Base-by-base conservation (phyloP, 139 green algal species). In the Micractinium sp. region DNA sequence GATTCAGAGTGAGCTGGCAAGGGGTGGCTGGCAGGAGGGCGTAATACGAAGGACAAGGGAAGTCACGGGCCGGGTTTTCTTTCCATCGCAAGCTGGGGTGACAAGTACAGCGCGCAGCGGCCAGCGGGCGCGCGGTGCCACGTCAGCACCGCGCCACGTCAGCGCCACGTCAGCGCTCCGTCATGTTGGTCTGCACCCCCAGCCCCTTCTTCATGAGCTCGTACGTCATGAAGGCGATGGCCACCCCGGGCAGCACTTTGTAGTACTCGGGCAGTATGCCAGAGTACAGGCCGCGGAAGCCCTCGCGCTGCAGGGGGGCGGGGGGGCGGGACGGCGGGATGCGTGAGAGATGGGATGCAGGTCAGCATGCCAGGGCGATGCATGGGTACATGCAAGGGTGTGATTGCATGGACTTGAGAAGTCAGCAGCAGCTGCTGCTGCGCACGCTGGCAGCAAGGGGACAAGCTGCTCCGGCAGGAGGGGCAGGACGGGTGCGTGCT, bases 241-340 rank as follows among this genome's bases (percentile, higher is more conserved):
- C 95, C 56, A 99, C 97, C 2, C 97, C 97, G 0, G 97, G 97
- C 29, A 98, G 81, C 69, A 87, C 97, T 90, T 99, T 99, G 90
- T 91, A 94, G 87, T 98, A 99, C 89, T 99, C 97, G 0, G 97
- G 93, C 0, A 97, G 56, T 73, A 99, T 97, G 84, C 97, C 97
- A 0, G 91, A 66, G 85, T 98, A 99, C 80, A 99, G 95, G 31
- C 95, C 97, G 0, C 60, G 27, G 60, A 95, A 61, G 13, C 96
- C 95, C 36, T 95, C 93, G 19, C 90, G 89, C 33, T 87, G 82
- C 82, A 79, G n/a, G 13, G 12, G 3, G 14, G 18, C 1, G 73
- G 12, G 14, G 31, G 73, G 16, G 73, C 7, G 63, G 63, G 20
- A 71, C 2, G 63, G 14, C 4, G 63, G 63, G 63, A 31, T 71